Evolutionary conservation across 2,329 filamentous ascomycete species (phyloP), one percentile per base, ranked within the genome.

Genomic region (Aspergillus terreus): DNA sequence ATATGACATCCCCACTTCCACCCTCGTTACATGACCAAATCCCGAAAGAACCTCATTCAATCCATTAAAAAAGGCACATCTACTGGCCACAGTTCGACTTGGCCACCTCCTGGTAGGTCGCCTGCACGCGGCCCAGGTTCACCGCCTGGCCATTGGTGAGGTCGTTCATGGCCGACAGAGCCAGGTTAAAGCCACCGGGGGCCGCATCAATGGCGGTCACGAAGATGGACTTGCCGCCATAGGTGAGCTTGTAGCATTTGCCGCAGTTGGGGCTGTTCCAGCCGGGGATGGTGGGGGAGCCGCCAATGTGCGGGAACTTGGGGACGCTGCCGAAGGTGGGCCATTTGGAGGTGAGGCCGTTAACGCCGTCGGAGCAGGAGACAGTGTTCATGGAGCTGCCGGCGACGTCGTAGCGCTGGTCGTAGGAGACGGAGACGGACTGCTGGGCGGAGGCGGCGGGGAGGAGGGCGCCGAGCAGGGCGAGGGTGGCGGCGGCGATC

Each of bases 391-490:
- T 68, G 42, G 80, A 76, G 52, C 83, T 79, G 53, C 59, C 58
- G 43, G 67, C 67, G 56, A 85, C 74, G 65, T 92, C 88, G 73
- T 89, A 94, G 65, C 79, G 83, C 17, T 74, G 72, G 72, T 92
- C 88, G 71, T 85, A 92, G 58, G 85, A 86, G 63, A 91, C 86
- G 69, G 64, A 69, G 46, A 74, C 23, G 9, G 50, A 27, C 19
- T 35, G 46, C 35, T 38, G 35, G 35, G 15, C 35, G 3, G 46
- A 12, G 36, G 52, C 44, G 36, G 52, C 44, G 40, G 57, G 51
- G 41, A 69, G 48, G 46, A 57, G 53, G 44, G 65, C 51, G 41
- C 55, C 46, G 55, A 66, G 27, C 32, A 65, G 27, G 48, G 62
- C 52, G 42, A 57, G 35, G 35, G 58, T 41, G 10, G 60, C 11